Base-by-base conservation (phyloP, 371 early-diverging fungal species). In the Chytridium lagenaria region DNA sequence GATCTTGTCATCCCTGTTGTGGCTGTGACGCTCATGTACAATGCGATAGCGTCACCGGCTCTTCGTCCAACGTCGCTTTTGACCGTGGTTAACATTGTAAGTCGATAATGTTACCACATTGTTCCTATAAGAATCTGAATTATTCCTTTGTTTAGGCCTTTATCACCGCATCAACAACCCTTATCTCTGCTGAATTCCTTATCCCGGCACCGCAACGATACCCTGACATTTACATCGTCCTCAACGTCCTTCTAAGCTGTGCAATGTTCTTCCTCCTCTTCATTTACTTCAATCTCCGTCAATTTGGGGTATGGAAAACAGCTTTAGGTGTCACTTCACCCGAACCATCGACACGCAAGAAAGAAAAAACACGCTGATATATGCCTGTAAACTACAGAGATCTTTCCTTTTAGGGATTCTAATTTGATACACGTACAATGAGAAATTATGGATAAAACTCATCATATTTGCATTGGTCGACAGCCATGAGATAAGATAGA, bases 181-280 rank as follows among this genome's bases (percentile, higher is more conserved):
- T n/a, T n/a, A n/a, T n/a, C n/a, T n/a, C n/a, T n/a, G n/a, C n/a
- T n/a, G n/a, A n/a, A n/a, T n/a, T n/a, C n/a, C n/a, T n/a, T n/a
- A n/a, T 92, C 3, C 79, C 88, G 0, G 84, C 93, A 5, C 95
- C 96, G 15, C 73, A 79, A 5, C 79, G 85, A 39, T 85, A 90
- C 69, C 98, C 98, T 0, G 93, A 97, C 72, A 31, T 95, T 1
- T 94, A 87, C 68, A 85, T 90, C 0, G 92, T 97, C 1, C 57
- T 89, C 28, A 97, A 96, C 79, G 90, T 90, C 12, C 61, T 91
- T 0, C 77, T 92, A 64, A 88, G 91, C 61, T 88, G 91, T 40
- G 89, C 80, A 2, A 80, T 86, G 40, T 95, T 95, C 80, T 72
- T 72, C 26, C 36, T 87, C 0, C 84, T 89, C 63, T 88, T 89